Percentiles rank a stretch among this genome's conserved stretches.
Evolutionary conservation across 1,284 basidiomycete species (phyloP).

Genomic region (Trichosporon ovoides): DNA sequence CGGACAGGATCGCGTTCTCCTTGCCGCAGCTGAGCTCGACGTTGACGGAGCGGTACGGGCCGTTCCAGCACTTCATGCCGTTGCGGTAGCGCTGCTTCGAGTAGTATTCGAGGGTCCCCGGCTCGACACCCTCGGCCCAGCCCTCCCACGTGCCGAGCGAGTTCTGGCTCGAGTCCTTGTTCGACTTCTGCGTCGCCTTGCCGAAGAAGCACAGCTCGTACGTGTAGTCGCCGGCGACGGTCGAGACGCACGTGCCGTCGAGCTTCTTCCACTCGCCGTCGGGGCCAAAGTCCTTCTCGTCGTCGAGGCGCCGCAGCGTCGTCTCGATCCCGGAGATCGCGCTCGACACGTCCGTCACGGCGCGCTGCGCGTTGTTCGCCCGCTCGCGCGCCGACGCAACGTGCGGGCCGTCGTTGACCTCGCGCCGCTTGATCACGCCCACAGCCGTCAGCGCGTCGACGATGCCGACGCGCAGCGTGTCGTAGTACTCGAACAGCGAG

Average conservation of each 20-base stretch:
- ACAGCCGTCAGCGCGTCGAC: constrained; percentile 53
- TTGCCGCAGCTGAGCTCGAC: constrained; percentile 77
- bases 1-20: constrained; percentile 73
- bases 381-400: constrained; percentile 58
- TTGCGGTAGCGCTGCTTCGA: constrained; percentile 71
- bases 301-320: constrained; percentile 34
- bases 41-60: constrained; percentile 65
- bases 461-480: constrained; percentile 61
- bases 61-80: constrained; percentile 95
- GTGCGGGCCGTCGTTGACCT: constrained; percentile 34
- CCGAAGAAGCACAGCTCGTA: constrained; percentile 96
- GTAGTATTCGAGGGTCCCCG: constrained; percentile 68
- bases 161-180: constrained; percentile 70
- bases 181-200: constrained; percentile 80
- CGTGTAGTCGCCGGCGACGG: constrained; percentile 85
- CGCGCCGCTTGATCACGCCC: constrained; percentile 21
- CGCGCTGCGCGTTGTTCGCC: constrained; percentile 45
- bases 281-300: constrained; percentile 66
- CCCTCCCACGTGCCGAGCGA: constrained; percentile 74
- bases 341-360: constrained; percentile 47
- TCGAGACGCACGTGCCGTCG: constrained; percentile 72
- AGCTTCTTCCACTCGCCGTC: constrained; percentile 96
- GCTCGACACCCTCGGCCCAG: constrained; percentile 62
- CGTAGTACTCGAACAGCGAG: constrained; percentile 66
- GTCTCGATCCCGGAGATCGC: constrained; percentile 27